Conservation (phyloP, 2,329 filamentous ascomycete species). For the Gremmenia infestans region DNA sequence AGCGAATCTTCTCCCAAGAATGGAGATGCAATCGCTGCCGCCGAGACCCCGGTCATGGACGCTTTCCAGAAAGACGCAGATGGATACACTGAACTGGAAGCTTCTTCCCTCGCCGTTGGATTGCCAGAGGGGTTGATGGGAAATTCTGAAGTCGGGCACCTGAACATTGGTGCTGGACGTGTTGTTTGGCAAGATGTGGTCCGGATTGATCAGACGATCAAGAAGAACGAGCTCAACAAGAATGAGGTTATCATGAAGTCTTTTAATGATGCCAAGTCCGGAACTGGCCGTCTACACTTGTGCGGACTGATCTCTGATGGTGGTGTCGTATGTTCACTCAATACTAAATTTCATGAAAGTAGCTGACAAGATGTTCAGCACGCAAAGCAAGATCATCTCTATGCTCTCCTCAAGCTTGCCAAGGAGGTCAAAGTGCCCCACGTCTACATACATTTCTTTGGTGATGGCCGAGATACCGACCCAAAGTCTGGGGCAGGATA, state of each 20-base stretch:
- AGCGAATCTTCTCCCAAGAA: conserved; percentile 73
- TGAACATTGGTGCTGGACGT: conserved; percentile 96
- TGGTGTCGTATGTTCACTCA: conserved; percentile 61
- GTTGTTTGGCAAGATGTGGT: conserved; percentile 99
- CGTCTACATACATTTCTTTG: conserved; percentile 99
- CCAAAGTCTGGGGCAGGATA: conserved; percentile 88
- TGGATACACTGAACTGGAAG: conserved; percentile 89
- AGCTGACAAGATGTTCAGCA: conserved; percentile 48
- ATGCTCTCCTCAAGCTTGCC: conserved; percentile 80
- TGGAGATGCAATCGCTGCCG: conserved; percentile 92
- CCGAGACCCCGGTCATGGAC: conserved; percentile 93
- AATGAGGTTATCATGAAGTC: conserved; percentile 44
- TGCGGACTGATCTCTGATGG: conserved; percentile 91
- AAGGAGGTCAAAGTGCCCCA: conserved; percentile 83
- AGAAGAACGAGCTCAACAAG: conserved; percentile 40
- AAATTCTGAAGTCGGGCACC: conserved; percentile 95
- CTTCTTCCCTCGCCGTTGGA: conserved; percentile 91
- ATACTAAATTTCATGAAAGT: background rate
- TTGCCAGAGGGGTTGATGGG: conserved; percentile 97
- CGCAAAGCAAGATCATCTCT: conserved; percentile 90
- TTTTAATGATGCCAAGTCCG: conserved; percentile 74
- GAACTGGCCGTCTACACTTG: conserved; percentile 88
- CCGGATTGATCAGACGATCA: conserved; percentile 86
- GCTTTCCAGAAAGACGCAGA: conserved; percentile 75
- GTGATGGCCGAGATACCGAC: conserved; percentile 95